Percentiles rank a stretch among this genome's conserved stretches.
Evolutionary conservation across 257 asterid genomes (phyloP).

Genomic region (Leonotis leonurus): DNA sequence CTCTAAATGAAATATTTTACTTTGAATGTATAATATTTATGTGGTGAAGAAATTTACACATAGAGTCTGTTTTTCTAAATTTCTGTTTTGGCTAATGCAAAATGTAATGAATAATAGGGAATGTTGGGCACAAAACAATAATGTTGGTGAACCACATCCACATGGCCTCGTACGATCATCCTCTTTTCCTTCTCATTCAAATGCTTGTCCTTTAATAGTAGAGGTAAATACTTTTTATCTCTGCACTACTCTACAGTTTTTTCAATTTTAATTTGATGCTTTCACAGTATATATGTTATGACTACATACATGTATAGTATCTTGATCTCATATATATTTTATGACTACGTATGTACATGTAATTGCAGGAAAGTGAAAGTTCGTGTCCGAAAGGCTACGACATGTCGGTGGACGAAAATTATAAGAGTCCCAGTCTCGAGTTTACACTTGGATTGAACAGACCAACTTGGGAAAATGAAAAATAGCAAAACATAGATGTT

Average conservation of each 20-base stretch:
- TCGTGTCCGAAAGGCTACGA: slow-evolving; percentile 25
- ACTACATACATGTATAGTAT: too few species aligned
- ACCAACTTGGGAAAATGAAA: slow-evolving; percentile 32
- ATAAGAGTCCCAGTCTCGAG: slow-evolving; percentile 47
- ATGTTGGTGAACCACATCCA: slow-evolving; percentile 32
- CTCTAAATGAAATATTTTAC: too few species aligned
- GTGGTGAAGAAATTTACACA: too few species aligned
- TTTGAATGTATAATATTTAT: too few species aligned
- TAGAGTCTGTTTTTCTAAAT: too few species aligned
- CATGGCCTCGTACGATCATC: slow-evolving; percentile 39
- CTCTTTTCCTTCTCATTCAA: slow-evolving; percentile 44
- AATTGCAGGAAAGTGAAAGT: slow-evolving; percentile 48
- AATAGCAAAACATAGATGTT: slow-evolving; percentile 10
- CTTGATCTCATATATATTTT: background rate
- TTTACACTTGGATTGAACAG: slow-evolving; percentile 29
- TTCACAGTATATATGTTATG: background rate
- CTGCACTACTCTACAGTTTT: background rate
- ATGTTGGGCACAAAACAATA: slow-evolving; percentile 45
- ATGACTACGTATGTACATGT: too few species aligned
- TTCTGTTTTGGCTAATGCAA: background rate
- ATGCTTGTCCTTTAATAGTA: slow-evolving; percentile 35
- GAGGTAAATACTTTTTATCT: slow-evolving; percentile 28
- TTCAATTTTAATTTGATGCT: background rate
- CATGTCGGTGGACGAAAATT: slow-evolving; percentile 15
- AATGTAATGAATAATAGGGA: slow-evolving; percentile 36